phyloP scores from a whole-genome alignment of 495 filamentous ascomycete species.

The Talaromyces ruber region DNA sequence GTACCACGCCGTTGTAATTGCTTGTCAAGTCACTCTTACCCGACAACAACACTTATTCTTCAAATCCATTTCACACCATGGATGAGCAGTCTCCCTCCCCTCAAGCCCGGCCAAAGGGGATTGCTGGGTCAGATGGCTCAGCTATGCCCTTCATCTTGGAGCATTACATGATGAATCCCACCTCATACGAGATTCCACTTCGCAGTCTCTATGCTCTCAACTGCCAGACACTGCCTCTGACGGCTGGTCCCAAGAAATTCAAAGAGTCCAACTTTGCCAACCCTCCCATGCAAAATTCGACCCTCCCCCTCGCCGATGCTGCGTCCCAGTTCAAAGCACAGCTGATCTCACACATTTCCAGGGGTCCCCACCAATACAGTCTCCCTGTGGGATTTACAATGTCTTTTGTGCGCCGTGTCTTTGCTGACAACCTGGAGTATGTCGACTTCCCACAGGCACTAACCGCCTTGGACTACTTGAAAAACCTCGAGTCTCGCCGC shows the following conservation, averaged over 20 bases:
- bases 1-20: neutral
- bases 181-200: slow-evolving; percentile 62
- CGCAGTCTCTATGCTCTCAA: slow-evolving; percentile 70
- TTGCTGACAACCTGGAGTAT: slow-evolving; percentile 43
- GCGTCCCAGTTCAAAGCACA: slow-evolving; percentile 54
- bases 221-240: slow-evolving; percentile 36
- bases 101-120: neutral
- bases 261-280: slow-evolving; percentile 27
- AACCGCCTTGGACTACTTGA: slow-evolving; percentile 63
- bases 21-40: neutral
- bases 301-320: slow-evolving; percentile 20
- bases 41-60: neutral
- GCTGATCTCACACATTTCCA: slow-evolving; percentile 55
- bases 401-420: slow-evolving; percentile 55
- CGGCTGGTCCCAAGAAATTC: slow-evolving; percentile 17
- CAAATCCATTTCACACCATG: neutral
- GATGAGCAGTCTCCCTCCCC: neutral
- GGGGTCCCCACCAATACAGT: slow-evolving; percentile 54
- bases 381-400: slow-evolving; percentile 61
- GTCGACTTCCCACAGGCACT: slow-evolving; percentile 69
- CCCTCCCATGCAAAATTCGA: slow-evolving; percentile 25
- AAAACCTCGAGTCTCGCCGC: slow-evolving; percentile 56
- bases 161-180: slow-evolving; percentile 58
- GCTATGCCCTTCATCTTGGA: slow-evolving; percentile 56
- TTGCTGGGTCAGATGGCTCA: slow-evolving; percentile 31